phyloP scores from a whole-genome alignment of 2,329 filamentous ascomycete species.

The Cercospora canescens region DNA sequence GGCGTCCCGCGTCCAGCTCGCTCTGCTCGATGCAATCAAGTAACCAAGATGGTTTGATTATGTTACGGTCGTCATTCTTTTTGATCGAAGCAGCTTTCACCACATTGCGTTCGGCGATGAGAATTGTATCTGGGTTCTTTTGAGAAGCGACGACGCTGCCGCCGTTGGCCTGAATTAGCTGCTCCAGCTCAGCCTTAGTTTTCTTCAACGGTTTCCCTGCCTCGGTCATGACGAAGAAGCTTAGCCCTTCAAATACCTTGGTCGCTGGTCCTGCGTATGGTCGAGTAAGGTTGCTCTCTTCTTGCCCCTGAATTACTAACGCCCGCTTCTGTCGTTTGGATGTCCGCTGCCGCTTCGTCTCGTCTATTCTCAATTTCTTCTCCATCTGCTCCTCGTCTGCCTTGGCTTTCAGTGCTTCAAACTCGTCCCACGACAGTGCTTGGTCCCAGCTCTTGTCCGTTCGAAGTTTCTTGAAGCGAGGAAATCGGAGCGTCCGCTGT shows the following conservation, averaged over 20 bases:
- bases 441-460: conserved; percentile 83
- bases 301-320: conserved; percentile 73
- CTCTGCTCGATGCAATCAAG: conserved; percentile 72
- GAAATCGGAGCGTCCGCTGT: conserved; percentile 80
- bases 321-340: conserved; percentile 63
- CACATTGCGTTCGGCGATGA: conserved; percentile 75
- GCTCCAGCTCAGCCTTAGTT: conserved; percentile 76
- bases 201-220: conserved; percentile 68
- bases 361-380: conserved; percentile 72
- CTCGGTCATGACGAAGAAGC: conserved; percentile 81
- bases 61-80: conserved; percentile 68
- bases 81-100: conserved; percentile 83
- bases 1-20: conserved; percentile 48
- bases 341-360: conserved; percentile 63
- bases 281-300: conserved; percentile 50
- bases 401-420: conserved; percentile 67
- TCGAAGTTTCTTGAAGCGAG: conserved; percentile 79
- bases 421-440: conserved; percentile 76
- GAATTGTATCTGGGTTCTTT: conserved; percentile 62
- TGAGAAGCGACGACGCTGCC: conserved; percentile 77
- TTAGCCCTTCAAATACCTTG: conserved; percentile 71
- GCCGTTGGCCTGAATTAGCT: conserved; percentile 78
- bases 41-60: conserved; percentile 80
- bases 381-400: conserved; percentile 71
- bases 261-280: conserved; percentile 60